Evolutionary conservation across 2,329 filamentous ascomycete species (phyloP).

Genomic region (Cryphonectria nitschkei): DNA sequence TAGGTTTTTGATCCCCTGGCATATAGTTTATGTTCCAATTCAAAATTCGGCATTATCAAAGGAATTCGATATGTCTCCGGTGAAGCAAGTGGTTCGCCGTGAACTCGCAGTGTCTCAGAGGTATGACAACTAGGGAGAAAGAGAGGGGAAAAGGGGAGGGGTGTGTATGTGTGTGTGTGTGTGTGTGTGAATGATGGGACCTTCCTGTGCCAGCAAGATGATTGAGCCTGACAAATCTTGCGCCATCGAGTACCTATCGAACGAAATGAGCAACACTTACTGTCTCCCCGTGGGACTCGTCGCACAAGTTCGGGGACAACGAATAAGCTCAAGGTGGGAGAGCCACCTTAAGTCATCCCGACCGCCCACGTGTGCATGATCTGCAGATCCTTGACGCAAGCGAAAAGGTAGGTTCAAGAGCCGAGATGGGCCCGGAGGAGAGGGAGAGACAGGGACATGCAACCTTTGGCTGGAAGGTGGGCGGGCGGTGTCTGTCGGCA

Average conservation of each 20-base stretch:
- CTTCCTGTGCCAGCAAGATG: conserved; percentile 1
- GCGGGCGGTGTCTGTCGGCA: background rate
- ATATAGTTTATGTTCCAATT: conserved; percentile 8
- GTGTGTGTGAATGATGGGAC: background rate
- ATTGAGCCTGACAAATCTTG: background rate
- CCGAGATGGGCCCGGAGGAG: background rate
- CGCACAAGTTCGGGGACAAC: background rate
- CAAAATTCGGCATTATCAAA: background rate
- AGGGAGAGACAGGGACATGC: background rate
- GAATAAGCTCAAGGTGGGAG: background rate
- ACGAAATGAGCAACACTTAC: background rate
- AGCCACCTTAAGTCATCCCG: background rate
- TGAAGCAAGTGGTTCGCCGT: background rate
- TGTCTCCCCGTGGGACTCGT: background rate
- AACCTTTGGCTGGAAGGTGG: background rate
- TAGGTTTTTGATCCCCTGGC: background rate
- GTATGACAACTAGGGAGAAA: background rate
- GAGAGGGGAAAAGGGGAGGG: too few species aligned
- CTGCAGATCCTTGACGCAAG: background rate
- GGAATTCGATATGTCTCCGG: background rate
- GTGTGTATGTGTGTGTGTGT: too few species aligned
- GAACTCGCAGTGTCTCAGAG: background rate
- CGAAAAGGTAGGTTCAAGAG: background rate
- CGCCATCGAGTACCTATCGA: background rate
- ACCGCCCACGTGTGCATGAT: conserved; percentile 6